Evolutionary conservation across 495 filamentous ascomycete genomes (phyloP), one percentile per base, ranked within the genome.

Genomic region (Neurospora tetraspora): DNA sequence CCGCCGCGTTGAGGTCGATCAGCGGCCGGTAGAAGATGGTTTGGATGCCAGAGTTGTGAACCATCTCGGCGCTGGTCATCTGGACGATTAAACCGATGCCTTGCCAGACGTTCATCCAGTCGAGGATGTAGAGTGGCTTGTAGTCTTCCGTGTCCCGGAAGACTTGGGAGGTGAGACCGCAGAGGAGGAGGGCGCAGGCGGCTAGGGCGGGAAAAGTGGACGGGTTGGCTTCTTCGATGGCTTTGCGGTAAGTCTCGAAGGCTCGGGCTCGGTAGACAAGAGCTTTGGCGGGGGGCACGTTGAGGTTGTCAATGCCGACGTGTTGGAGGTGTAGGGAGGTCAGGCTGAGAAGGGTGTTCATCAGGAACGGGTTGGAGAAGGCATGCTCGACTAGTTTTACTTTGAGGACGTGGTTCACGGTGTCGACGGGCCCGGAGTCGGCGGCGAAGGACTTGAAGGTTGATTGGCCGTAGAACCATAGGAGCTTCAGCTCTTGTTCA

Each of bases 31-130:
- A 80, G 75, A 86, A 80, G 8, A 84, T 72, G 7, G 75, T 42
- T 6, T 73, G 75, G 18, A 86, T 72, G 2, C 82, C 83, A 0
- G 82, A 79, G 9, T 78, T 72, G 47, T 73, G 69, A 10, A 82
- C 45, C 1, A 20, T 72, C 5, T 71, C 59, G 2, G 74, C 71
- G 1, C 72, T 69, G 42, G 80, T 79, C 2, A 84, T 69, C 1
- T 81, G 72, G n/a, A 85, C 71, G 34, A 86, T 83, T 9, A 81
- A 71, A 42, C 81, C 77, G 68, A 85, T 83, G 20, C 84, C 84
- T 4, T 79, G 76, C 84, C 84, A 85, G n/a, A 86, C 76, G 11
- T 78, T 70, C 70, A 85, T 81, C 84, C 84, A 86, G 73, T 85
- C 81, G 53, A 85, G 72, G 38, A 85, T 76, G 71, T 80, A 82